Conservation (phyloP, 176 grass and related monocot genomes). For the Alloteropsis semialata region DNA sequence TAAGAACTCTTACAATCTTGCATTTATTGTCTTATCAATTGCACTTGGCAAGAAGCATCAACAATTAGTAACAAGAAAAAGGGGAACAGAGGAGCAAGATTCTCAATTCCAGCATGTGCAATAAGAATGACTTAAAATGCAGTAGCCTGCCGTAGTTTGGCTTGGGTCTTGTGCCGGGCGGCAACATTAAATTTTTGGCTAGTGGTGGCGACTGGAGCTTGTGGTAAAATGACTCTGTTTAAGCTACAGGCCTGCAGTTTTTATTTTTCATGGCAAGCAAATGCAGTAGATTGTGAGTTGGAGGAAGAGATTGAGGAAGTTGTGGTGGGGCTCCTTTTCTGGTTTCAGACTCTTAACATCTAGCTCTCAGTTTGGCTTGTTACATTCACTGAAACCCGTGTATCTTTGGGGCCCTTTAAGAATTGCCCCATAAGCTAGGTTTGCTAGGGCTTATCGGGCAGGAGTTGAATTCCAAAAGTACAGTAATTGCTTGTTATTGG, state of each 20-base stretch:
- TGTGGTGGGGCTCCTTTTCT: not conserved
- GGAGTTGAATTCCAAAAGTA: not conserved
- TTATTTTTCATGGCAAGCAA: constrained; percentile 1
- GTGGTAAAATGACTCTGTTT: not conserved
- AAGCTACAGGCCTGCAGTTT: not conserved
- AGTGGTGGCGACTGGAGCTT: not conserved
- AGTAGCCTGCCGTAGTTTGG: too few species aligned
- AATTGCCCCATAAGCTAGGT: not conserved
- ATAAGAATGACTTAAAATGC: too few species aligned
- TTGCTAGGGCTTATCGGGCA: not conserved
- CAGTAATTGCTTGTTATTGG: not conserved
- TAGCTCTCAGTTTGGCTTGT: not conserved
- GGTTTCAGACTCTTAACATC: not conserved
- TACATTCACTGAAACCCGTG: not conserved
- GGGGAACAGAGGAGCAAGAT: too few species aligned
- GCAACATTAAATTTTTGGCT: not conserved
- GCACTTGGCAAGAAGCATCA: too few species aligned
- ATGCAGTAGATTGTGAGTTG: not conserved
- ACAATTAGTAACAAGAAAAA: too few species aligned
- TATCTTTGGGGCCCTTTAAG: not conserved
- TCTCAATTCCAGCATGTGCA: too few species aligned
- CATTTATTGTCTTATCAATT: too few species aligned
- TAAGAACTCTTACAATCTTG: not conserved
- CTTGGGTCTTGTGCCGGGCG: too few species aligned
- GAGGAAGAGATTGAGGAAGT: not conserved